phyloP scores from a whole-genome alignment of 169 alveolate genomes.

The Toxoplasma gondii region DNA sequence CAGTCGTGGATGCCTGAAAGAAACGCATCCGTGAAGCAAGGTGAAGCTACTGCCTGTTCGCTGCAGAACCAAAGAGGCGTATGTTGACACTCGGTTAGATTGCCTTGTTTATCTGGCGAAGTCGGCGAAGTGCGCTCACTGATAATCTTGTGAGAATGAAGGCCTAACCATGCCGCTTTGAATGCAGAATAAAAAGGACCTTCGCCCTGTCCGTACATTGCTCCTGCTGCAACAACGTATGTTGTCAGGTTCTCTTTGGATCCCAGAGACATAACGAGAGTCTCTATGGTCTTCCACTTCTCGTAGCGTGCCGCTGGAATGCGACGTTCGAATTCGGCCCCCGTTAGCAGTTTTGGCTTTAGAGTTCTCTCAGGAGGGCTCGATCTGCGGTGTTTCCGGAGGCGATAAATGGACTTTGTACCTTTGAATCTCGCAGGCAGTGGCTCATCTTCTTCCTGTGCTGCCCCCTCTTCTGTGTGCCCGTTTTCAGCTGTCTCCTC shows the following conservation, averaged over 20 bases:
- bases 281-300: constrained; percentile 84
- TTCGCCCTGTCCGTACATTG: constrained; percentile 92
- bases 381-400: background rate
- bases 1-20: no score
- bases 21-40: no score
- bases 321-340: background rate
- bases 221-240: constrained; percentile 87
- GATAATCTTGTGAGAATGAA: constrained; percentile 43
- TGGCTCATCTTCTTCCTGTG: constrained; percentile 23
- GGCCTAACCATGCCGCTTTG: constrained; percentile 73
- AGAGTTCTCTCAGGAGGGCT: background rate
- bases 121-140: constrained; percentile 35
- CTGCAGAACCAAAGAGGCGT: no score
- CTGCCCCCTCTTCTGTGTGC: background rate
- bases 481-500: background rate
- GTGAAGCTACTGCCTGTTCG: no score
- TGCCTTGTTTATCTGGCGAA: no score
- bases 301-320: constrained; percentile 76
- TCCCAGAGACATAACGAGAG: constrained; percentile 80
- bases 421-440: constrained; percentile 17
- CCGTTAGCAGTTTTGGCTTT: background rate
- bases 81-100: no score
- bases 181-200: constrained; percentile 79
- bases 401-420: background rate
- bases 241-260: constrained; percentile 81